Percentiles rank a stretch among this genome's conserved stretches.
These are phyloP conservation scores for Cephaloascus albidus DNA, from an alignment of 805 yeast genomes.

Conservation along the genomic window DNA sequence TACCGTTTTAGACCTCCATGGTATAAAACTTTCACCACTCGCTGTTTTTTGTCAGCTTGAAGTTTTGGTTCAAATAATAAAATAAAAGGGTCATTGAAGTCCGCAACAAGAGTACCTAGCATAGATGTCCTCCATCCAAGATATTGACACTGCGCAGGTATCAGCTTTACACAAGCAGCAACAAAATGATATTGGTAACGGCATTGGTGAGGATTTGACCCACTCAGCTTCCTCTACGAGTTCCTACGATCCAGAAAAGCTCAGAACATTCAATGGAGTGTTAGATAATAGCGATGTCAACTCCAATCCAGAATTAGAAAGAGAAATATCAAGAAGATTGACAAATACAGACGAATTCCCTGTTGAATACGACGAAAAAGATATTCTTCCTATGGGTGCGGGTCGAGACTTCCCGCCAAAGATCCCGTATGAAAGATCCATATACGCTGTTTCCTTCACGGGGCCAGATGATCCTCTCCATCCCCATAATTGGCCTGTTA, in stretches of 20 bases:
- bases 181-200: no score
- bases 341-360: neutral
- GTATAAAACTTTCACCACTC: no score
- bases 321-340: neutral
- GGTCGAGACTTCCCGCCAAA: slow-evolving; percentile 54
- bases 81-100: no score
- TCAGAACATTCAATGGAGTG: no score
- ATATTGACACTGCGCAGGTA: no score
- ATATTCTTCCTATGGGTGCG: slow-evolving; percentile 48
- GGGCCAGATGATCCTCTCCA: slow-evolving; percentile 74
- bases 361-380: neutral
- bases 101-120: no score
- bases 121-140: no score
- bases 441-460: slow-evolving; percentile 61
- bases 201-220: no score
- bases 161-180: no score
- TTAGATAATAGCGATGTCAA: neutral
- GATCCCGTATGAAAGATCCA: slow-evolving; percentile 39
- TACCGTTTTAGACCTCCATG: no score
- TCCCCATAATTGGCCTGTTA: slow-evolving; percentile 69
- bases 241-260: neutral
- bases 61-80: no score
- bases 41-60: no score
- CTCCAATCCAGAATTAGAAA: neutral
- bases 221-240: neutral